Evolutionary conservation across 805 yeast species (phyloP), one percentile per base, ranked within the genome.

Genomic region (Sugiyamaella qingdaonensis): DNA sequence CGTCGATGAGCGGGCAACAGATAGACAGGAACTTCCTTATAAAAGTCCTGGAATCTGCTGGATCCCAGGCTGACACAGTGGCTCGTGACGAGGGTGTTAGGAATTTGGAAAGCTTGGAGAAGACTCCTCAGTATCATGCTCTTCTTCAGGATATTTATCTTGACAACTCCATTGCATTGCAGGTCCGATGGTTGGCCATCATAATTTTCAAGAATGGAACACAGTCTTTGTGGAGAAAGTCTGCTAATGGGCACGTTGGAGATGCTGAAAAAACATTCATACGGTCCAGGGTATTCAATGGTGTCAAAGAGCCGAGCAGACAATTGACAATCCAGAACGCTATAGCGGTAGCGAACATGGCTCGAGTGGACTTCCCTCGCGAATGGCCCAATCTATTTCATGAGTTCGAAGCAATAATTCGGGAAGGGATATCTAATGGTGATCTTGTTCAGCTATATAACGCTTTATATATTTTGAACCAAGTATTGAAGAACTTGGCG

Each of bases 181-280:
- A 86, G 54, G 73, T 82, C 7, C 74, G 98, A 62, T 90, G 96
- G 96, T 72, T 91, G 24, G 90, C 96, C 0, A 77, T 89, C 1
- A 92, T 92, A 41, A 86, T 86, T 58, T 82, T 92, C 68, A 92
- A 94, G 64, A 92, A 92, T 67, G 95, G 95, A 1, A 74, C 89
- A 18, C 96, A 88, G 14, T 81, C 79, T 64, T 81, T 81, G 63
- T 92, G 99, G 98, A 75, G 97, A 54, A 73, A 84, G 0, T 74
- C 88, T 16, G 43, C 49, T 21, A 33, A 45, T 19, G 37, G 46
- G 21, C 43, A 36, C 45, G 33, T 45, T 29, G 18, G 76, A 1
- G 78, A 76, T 46, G 88, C 85, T 14, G 97, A 90, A 63, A 92
- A 90, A 65, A 55, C 56, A 0, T 79, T 77, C 46, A 88, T 90